Evolutionary conservation across 2,329 filamentous ascomycete genomes (phyloP).

Genomic region (Trichoderma sp.): DNA sequence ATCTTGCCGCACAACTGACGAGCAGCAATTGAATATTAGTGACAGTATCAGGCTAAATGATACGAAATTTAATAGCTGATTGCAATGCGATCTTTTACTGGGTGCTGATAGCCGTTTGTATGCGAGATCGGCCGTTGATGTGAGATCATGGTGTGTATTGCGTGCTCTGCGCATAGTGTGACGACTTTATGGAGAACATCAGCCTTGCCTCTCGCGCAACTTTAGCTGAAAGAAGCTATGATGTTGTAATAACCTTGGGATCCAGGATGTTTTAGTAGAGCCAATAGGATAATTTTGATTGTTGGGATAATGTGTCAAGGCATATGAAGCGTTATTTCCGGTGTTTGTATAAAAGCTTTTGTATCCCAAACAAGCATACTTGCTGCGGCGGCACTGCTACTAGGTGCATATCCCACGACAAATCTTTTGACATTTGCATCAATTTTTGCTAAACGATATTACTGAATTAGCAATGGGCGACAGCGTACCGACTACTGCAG

Average conservation of each 20-base stretch:
- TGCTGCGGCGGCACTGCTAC: background rate
- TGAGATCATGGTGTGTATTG: slow-evolving; percentile 20
- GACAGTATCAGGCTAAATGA: background rate
- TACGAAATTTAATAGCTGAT: background rate
- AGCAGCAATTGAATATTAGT: background rate
- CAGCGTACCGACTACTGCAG: background rate
- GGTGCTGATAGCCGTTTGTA: background rate
- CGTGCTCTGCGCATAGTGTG: slow-evolving; percentile 16
- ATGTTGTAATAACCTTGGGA: background rate
- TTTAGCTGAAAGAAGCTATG: background rate
- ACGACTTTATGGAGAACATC: slow-evolving; percentile 10
- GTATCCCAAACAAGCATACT: background rate
- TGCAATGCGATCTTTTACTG: background rate
- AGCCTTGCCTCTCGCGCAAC: background rate
- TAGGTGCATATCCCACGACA: background rate
- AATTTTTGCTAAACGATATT: background rate
- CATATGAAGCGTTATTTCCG: background rate
- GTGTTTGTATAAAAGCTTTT: background rate
- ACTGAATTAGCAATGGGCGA: background rate
- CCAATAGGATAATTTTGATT: background rate
- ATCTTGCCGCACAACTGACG: background rate
- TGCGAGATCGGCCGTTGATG: slow-evolving; percentile 19
- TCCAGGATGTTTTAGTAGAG: background rate
- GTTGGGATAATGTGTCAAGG: background rate
- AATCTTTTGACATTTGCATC: background rate